Evolutionary conservation across 768 basidiomycete genomes (phyloP), one percentile per base, ranked within the genome.

Genomic region (Aureoboletus auriporus): DNA sequence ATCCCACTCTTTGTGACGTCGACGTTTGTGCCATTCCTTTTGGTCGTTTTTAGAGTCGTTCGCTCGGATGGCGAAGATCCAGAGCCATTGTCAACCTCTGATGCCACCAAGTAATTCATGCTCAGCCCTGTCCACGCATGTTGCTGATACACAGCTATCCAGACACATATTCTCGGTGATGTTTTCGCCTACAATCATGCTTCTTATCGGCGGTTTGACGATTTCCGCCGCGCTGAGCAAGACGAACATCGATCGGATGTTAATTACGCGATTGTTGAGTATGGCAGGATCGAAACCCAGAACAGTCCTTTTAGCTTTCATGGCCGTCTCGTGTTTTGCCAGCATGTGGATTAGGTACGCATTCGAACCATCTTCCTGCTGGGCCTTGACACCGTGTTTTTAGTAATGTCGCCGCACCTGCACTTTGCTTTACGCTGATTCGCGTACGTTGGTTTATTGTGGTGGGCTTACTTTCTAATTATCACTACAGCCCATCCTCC

Each of bases 151-250:
- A 12, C 5, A 13, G 10, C 14, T 4, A 23, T 53, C 20, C 50
- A 95, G 92, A 70, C 92, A 78, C 65, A 80, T 97, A 48, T 98
- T 98, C 66, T 89, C 91, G 0, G 77, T 82, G 42, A 98, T 98
- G 93, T 97, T 99, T 69, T 89, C 89, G 0, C 91, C 93, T 0
- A 99, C 94, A 0, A 96, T 99, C 68, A 95, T 97, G 91, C 87
- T 99, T 31, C 84, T 98, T 42, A 91, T 95, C 55, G 93, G 93
- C 9, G 95, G 96, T 28, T 95, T 98, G 75, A 98, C 95, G 8
- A 95, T 98, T 54, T 93, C 96, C 0, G 93, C 94, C 9, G 96
- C 94, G 0, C 72, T 99, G 20, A 89, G 87, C 71, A 98, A 97
- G 73, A 94, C 94, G 6, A 88, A 88, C 54, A 92, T 98, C 52